Conservation (phyloP, 768 basidiomycete genomes). For the Serendipita sp. region DNA sequence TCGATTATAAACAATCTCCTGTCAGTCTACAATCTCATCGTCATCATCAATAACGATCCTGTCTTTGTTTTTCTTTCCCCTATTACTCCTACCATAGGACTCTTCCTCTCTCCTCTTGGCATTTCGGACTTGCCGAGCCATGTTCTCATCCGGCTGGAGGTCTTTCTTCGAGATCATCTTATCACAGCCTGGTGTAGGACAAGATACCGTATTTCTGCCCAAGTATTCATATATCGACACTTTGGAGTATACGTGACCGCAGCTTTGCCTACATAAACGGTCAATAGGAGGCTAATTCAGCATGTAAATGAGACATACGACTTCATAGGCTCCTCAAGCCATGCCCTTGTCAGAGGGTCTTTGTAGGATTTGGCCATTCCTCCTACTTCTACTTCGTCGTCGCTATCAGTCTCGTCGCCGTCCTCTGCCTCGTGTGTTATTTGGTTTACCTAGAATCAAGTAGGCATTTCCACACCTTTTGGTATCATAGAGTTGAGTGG, state of each 20-base stretch:
- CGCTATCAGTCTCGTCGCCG: slow-evolving; percentile 66
- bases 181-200: slow-evolving; percentile 20
- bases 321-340: slow-evolving; percentile 57
- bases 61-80: background rate
- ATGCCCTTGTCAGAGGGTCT: slow-evolving; percentile 61
- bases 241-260: slow-evolving; percentile 70
- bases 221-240: slow-evolving; percentile 55
- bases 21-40: background rate
- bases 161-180: slow-evolving; percentile 13
- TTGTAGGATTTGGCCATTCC: slow-evolving; percentile 70
- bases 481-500: slow-evolving; percentile 59
- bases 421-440: slow-evolving; percentile 36
- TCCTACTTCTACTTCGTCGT: slow-evolving; percentile 80
- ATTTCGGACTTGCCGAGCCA: background rate
- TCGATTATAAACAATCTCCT: background rate
- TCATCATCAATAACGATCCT: background rate
- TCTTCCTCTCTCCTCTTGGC: slow-evolving; percentile 4
- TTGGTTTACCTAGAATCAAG: background rate
- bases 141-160: slow-evolving; percentile 15
- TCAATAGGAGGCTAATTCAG: background rate
- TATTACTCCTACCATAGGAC: background rate
- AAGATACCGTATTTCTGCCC: slow-evolving; percentile 11
- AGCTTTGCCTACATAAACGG: slow-evolving; percentile 32
- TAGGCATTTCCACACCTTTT: slow-evolving; percentile 32
- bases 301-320: slow-evolving; percentile 38